Conservation (phyloP, 495 filamentous ascomycete genomes). For the Bombardia bombarda region DNA sequence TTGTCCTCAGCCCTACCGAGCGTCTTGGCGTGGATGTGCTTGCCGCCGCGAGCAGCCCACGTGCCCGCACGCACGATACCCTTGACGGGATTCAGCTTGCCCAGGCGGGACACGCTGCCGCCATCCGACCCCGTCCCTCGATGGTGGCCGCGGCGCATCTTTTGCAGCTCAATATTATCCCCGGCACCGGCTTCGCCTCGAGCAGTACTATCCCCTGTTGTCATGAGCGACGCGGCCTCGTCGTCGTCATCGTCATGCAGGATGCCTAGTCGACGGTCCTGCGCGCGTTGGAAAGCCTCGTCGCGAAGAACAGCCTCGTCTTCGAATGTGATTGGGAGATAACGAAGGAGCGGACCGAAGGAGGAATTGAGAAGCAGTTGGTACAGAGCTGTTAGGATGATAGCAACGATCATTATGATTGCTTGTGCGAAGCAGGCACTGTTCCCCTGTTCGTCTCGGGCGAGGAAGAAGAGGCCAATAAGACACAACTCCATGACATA, state of each 20-base stretch:
- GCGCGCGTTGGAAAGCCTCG: conserved; percentile 74
- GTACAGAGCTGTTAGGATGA: conserved; percentile 65
- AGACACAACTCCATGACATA: conserved; percentile 93
- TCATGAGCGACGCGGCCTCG: conserved; percentile 14
- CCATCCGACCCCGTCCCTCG: conserved; percentile 14
- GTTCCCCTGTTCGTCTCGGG: conserved; percentile 49
- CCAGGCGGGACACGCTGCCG: conserved; percentile 7
- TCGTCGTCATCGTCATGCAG: conserved; percentile 43
- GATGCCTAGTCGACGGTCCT: conserved; percentile 52
- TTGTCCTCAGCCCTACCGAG: conserved; percentile 33
- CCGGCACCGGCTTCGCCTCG: not conserved
- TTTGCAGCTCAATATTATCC: conserved; percentile 54
- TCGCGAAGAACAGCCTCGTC: conserved; percentile 88
- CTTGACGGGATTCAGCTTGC: conserved; percentile 35
- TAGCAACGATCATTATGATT: conserved; percentile 77
- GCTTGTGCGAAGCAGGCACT: conserved; percentile 71
- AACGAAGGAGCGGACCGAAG: conserved; percentile 78
- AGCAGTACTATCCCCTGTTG: not conserved
- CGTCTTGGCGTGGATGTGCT: conserved; percentile 31
- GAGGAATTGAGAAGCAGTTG: conserved; percentile 77
- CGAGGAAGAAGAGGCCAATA: conserved; percentile 86
- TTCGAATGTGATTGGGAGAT: conserved; percentile 90
- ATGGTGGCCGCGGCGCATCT: conserved; percentile 17
- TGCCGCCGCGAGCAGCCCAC: conserved; percentile 39
- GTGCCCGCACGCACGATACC: conserved; percentile 36